Evolutionary conservation across 2,329 filamentous ascomycete genomes (phyloP).

Genomic region (Alternaria gaisen): DNA sequence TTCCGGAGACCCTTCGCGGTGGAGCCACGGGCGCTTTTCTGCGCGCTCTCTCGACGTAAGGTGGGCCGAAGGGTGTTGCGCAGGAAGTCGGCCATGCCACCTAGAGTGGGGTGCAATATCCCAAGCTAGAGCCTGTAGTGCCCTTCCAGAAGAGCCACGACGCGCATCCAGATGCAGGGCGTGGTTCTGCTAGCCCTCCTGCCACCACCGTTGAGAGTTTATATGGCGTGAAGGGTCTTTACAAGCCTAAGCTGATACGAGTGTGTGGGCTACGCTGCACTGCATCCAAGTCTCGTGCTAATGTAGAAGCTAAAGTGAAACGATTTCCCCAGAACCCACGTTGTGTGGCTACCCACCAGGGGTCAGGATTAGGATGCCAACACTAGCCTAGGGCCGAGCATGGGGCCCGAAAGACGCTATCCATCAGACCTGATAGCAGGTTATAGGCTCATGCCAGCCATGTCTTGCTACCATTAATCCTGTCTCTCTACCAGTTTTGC

Average conservation of each 20-base stretch:
- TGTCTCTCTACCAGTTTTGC: slow-evolving; percentile 27
- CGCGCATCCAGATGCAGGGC: slow-evolving; percentile 27
- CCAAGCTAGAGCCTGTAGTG: slow-evolving; percentile 30
- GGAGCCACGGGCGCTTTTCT: slow-evolving; percentile 19
- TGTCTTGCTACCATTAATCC: slow-evolving; percentile 35
- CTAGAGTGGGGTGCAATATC: slow-evolving; percentile 26
- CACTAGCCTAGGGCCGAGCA: slow-evolving; percentile 37
- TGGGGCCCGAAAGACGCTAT: slow-evolving; percentile 40
- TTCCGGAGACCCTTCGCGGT: slow-evolving; percentile 23
- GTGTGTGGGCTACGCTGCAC: slow-evolving; percentile 25
- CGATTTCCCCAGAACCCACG: slow-evolving; percentile 50
- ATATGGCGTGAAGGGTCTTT: slow-evolving; percentile 16
- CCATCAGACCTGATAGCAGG: slow-evolving; percentile 44
- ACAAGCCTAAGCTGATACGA: slow-evolving; percentile 14
- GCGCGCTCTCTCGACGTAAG: slow-evolving; percentile 24
- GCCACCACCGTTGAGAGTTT: slow-evolving; percentile 31
- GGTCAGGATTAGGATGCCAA: slow-evolving; percentile 40
- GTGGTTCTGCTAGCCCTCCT: slow-evolving; percentile 21
- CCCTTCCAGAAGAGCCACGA: slow-evolving; percentile 35
- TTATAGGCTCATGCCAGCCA: slow-evolving; percentile 49
- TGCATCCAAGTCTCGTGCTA: slow-evolving; percentile 31
- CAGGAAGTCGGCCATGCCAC: slow-evolving; percentile 30
- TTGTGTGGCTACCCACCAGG: slow-evolving; percentile 47
- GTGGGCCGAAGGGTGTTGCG: slow-evolving; percentile 34
- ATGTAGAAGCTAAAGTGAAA: slow-evolving; percentile 45